Evolutionary conservation across 1,139 yeast species (phyloP), one percentile per base, ranked within the genome.

Genomic region (Yamadazyma oceani): DNA sequence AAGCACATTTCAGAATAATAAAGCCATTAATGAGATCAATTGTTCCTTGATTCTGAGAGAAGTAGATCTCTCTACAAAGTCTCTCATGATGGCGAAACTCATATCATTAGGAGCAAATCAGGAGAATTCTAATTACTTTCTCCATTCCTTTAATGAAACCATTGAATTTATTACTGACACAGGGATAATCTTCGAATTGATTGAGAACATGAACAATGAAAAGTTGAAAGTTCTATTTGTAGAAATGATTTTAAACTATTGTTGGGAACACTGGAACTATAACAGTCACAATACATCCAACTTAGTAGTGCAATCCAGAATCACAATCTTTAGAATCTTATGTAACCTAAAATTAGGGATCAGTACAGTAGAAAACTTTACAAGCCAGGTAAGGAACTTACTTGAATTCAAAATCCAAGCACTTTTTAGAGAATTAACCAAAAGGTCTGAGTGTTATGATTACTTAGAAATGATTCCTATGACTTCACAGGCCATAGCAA

Each of bases 221-320:
- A 37, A 37, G 6, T 36, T 51, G 7, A 60, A 54, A 35, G 38
- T 51, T 5, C 39, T 60, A 5, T 26, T 54, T 5, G 41, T 66
- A 16, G 75, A 69, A 37, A 53, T 64, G 46, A 36, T 68, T 9
- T 48, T 68, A 24, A 53, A 50, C 25, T 71, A 67, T 42, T 64
- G 69, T 41, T 65, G 69, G 57, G 53, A 57, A 8, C 72, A 69
- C 35, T 70, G 72, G 40, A 45, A 26, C 58, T 55, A 32, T 12
- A 9, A 36, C 41, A 6, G 62, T 68, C 65, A 51, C 6, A 42
- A 48, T 10, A 69, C 67, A 2, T 36, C 49, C 4, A 17, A 14
- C 10, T 16, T 27, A 9, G 10, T 16, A 6, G 48, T 64, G 3
- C 66, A 60, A 32, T 50, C 58, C 4, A 58, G 62, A 38, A 39